These are phyloP conservation scores for Paradendryphiella salina DNA, from an alignment of 2,329 filamentous ascomycete genomes.

Conservation along the genomic window DNA sequence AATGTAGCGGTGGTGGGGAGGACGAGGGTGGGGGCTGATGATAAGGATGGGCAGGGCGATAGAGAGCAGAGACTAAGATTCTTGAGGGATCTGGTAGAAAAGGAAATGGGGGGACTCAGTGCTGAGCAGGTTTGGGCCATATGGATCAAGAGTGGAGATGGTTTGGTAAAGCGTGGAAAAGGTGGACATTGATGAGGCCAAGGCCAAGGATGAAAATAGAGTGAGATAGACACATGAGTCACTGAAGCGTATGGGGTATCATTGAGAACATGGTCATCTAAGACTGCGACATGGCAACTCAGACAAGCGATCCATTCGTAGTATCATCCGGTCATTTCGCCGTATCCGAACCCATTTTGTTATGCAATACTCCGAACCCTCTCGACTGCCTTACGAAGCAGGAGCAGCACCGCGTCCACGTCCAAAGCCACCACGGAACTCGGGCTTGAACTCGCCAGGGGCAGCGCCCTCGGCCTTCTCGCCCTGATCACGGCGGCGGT, in stretches of 20 bases:
- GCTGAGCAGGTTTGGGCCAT: slow-evolving; percentile 50
- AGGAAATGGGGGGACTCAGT: slow-evolving; percentile 51
- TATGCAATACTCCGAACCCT: slow-evolving; percentile 32
- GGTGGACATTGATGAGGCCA: slow-evolving; percentile 45
- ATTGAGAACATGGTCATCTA: slow-evolving; percentile 40
- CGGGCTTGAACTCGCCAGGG: slow-evolving; percentile 50
- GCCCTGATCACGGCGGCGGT: slow-evolving; percentile 81
- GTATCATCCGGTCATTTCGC: slow-evolving; percentile 47
- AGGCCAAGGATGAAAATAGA: too few species aligned
- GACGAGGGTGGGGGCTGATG: slow-evolving; percentile 51
- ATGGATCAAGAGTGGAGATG: slow-evolving; percentile 58
- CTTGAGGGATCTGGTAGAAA: slow-evolving; percentile 63
- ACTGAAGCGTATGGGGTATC: slow-evolving; percentile 45
- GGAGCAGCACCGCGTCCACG: slow-evolving; percentile 45
- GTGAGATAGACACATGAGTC: slow-evolving; percentile 8
- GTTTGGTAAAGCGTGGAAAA: slow-evolving; percentile 51
- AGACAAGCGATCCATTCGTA: slow-evolving; percentile 42
- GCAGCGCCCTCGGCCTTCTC: slow-evolving; percentile 47
- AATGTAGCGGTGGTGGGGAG: slow-evolving; percentile 82
- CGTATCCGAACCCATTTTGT: slow-evolving; percentile 44
- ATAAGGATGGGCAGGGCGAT: slow-evolving; percentile 31
- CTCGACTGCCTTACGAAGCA: slow-evolving; percentile 38
- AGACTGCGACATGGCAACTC: slow-evolving; percentile 28
- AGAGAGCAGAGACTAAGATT: neutral
- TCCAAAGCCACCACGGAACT: slow-evolving; percentile 52